Conservation (phyloP, 768 basidiomycete genomes). For the Collybia sordida region DNA sequence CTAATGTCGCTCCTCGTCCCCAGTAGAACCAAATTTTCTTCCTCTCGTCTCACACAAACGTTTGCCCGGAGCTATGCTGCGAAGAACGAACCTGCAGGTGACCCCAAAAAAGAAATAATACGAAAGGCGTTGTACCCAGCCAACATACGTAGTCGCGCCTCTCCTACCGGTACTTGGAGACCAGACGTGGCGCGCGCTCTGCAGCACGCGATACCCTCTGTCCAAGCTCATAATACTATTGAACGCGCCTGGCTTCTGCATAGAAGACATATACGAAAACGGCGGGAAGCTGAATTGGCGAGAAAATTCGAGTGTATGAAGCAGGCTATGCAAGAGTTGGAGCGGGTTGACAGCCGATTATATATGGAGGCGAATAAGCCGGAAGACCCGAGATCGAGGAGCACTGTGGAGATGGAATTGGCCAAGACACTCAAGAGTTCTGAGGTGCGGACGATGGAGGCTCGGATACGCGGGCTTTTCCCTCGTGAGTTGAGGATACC, state of each 20-base stretch:
- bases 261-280: slow-evolving; percentile 70
- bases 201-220: slow-evolving; percentile 82
- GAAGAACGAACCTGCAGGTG: slow-evolving; percentile 41
- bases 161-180: slow-evolving; percentile 84
- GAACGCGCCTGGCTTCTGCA: slow-evolving; percentile 88
- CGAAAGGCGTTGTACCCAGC: slow-evolving; percentile 80
- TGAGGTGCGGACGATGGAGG: slow-evolving; percentile 72
- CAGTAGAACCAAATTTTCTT: slow-evolving; percentile 27
- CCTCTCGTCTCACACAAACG: slow-evolving; percentile 29
- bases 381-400: slow-evolving; percentile 73
- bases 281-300: slow-evolving; percentile 63
- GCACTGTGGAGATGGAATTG: slow-evolving; percentile 52
- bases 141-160: slow-evolving; percentile 65
- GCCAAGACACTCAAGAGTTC: slow-evolving; percentile 61
- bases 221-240: slow-evolving; percentile 89
- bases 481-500: slow-evolving; percentile 87
- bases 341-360: slow-evolving; percentile 53
- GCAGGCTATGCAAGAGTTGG: slow-evolving; percentile 81
- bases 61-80: slow-evolving; percentile 38
- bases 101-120: slow-evolving; percentile 70
- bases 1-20: slow-evolving; percentile 34
- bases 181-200: slow-evolving; percentile 76
- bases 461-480: slow-evolving; percentile 77
- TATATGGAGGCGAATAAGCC: slow-evolving; percentile 72
- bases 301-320: slow-evolving; percentile 84